phyloP scores from a whole-genome alignment of 2,329 filamentous ascomycete genomes.

The Trichoderma koningiopsis region DNA sequence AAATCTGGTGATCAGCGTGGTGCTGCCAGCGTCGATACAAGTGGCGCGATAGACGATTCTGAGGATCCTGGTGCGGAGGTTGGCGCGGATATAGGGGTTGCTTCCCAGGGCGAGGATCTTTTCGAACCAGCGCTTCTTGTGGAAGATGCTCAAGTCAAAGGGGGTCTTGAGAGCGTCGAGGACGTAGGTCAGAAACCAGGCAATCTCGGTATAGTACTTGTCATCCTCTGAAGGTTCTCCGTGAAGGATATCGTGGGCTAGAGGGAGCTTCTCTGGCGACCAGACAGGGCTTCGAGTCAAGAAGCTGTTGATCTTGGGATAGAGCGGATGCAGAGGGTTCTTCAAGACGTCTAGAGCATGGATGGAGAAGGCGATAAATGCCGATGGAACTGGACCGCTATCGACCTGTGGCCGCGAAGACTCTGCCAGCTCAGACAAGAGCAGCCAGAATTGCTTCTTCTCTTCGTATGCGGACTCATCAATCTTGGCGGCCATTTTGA shows the following conservation, averaged over 20 bases:
- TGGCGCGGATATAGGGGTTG: conserved; percentile 63
- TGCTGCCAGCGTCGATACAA: conserved; percentile 70
- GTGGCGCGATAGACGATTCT: conserved; percentile 68
- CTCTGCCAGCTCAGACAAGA: conserved; percentile 79
- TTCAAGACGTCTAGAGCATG: conserved; percentile 69
- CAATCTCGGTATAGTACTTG: conserved; percentile 69
- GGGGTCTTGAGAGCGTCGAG: conserved; percentile 65
- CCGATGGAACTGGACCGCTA: conserved; percentile 65
- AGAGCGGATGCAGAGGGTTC: conserved; percentile 79
- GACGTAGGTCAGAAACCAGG: conserved; percentile 74
- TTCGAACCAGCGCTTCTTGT: conserved; percentile 69
- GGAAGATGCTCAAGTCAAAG: conserved; percentile 63
- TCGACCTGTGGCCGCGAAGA: conserved; percentile 63
- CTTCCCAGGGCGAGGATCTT: conserved; percentile 69
- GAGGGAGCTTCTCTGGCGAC: conserved; percentile 71
- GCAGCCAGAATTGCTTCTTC: conserved; percentile 74
- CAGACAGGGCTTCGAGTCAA: conserved; percentile 77
- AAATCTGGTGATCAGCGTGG: conserved; percentile 76
- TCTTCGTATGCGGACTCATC: conserved; percentile 73
- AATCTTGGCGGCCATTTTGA: conserved; percentile 64
- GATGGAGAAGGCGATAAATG: conserved; percentile 74
- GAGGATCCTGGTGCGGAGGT: conserved; percentile 61
- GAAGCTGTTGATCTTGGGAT: conserved; percentile 83
- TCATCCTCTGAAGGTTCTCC: conserved; percentile 73
- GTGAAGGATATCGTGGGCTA: conserved; percentile 64